Evolutionary conservation across 352 stramenopile genomes (phyloP).

Genomic region (Lagenidium giganteum): DNA sequence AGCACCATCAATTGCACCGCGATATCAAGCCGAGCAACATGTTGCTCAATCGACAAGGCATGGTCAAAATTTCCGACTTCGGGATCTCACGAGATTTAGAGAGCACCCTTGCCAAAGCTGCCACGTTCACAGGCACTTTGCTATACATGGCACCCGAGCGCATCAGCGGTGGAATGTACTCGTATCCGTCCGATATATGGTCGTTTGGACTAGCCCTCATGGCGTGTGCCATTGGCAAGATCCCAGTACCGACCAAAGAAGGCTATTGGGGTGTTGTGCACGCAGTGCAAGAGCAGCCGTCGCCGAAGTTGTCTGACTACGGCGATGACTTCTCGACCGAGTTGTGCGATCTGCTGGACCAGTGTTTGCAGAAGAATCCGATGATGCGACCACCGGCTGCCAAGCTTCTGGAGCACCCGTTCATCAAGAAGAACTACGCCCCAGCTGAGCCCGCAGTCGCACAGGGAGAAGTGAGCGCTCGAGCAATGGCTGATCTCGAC

Average conservation of each 20-base stretch:
- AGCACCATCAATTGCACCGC: conserved; percentile 87
- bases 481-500: conserved; percentile 32
- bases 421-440: conserved; percentile 58
- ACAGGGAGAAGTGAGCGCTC: conserved; percentile 19
- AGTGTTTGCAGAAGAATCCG: conserved; percentile 79
- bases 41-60: conserved; percentile 81
- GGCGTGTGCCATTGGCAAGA: conserved; percentile 81
- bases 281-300: conserved; percentile 73
- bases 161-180: conserved; percentile 89
- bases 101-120: conserved; percentile 81
- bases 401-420: conserved; percentile 57
- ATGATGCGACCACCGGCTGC: conserved; percentile 46
- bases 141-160: conserved; percentile 93
- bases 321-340: conserved; percentile 56
- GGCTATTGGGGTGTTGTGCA: conserved; percentile 90
- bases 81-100: conserved; percentile 79
- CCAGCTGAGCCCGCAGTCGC: conserved; percentile 18
- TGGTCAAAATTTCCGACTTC: conserved; percentile 87
- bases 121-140: conserved; percentile 89
- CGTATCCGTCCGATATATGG: conserved; percentile 83
- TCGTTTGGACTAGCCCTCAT: conserved; percentile 80
- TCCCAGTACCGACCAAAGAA: conserved; percentile 77
- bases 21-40: conserved; percentile 96
- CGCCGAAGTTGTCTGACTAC: conserved; percentile 56
- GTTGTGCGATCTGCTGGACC: conserved; percentile 72